Evolutionary conservation across 2,329 filamentous ascomycete species (phyloP), one percentile per base, ranked within the genome.

Genomic region (Ophiosphaerella narmari): DNA sequence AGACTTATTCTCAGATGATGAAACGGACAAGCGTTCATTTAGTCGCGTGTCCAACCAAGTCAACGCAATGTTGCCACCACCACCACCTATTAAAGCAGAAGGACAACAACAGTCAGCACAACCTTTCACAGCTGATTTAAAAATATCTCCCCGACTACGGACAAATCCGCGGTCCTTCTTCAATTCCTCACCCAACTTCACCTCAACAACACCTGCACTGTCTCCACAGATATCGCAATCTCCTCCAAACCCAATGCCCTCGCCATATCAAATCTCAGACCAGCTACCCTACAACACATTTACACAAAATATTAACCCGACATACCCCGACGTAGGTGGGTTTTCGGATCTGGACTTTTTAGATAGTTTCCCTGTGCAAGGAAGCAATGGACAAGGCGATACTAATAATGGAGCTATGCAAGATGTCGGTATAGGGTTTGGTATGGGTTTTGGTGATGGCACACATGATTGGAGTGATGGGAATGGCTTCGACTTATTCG

Each of bases 341-440:
- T 75, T 79, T 46, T 74, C 78, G 13, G 77, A 81, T 42, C 75
- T 84, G 12, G 80, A 83, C 57, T 84, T 84, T 63, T 68, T 84
- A 12, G 78, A 83, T 52, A 77, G 78, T 39, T 78, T 80, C 50
- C 71, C 78, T 4, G 63, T 73, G 0, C 68, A 70, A 14, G 63
- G 61, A 2, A 46, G 47, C 11, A 47, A 46, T 14, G 48, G 46
- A 5, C 57, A 48, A 9, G 46, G 60, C 74, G 75, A 84, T 80
- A 47, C 47, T 1, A 50, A 39, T 8, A 46, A 35, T 2, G 52
- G 55, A 50, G 63, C 45, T 43, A 77, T 57, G 78, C 82, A 71
- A 62, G 86, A 88, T 57, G 77, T 89, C 33, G 86, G 85, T 0
- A 78, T 89, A 39, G 86, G 85, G 0, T 86, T 78, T 48, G 73